These are phyloP conservation scores for Schizosaccharomyces versatilis DNA, from an alignment of 1,139 yeast species.

Conservation along the genomic window DNA sequence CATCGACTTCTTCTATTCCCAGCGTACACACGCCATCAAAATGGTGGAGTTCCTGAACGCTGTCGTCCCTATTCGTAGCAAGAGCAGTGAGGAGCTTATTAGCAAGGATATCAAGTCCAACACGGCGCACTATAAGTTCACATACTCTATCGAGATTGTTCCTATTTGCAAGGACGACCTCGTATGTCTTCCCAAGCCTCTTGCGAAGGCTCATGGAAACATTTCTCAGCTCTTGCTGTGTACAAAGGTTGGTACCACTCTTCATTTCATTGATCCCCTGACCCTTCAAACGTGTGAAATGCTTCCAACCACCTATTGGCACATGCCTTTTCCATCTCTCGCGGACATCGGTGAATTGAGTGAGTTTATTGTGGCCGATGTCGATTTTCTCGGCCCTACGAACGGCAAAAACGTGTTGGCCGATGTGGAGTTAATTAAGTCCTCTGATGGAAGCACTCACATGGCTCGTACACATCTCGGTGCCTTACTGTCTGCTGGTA, in stretches of 20 bases:
- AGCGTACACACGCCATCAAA: slow-evolving; percentile 74
- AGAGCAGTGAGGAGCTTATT: slow-evolving; percentile 76
- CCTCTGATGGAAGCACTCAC: slow-evolving; percentile 60
- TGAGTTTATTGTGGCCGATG: slow-evolving; percentile 83
- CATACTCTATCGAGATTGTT: slow-evolving; percentile 80
- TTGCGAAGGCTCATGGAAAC: slow-evolving; percentile 71
- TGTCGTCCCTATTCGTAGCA: slow-evolving; percentile 70
- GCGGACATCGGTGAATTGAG: slow-evolving; percentile 54
- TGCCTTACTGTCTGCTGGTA: slow-evolving; percentile 87
- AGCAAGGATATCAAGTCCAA: slow-evolving; percentile 87
- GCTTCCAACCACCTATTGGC: slow-evolving; percentile 60
- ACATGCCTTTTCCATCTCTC: slow-evolving; percentile 59
- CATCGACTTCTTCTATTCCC: slow-evolving; percentile 74
- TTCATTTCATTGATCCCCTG: slow-evolving; percentile 70
- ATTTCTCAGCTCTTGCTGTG: slow-evolving; percentile 60
- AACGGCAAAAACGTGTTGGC: slow-evolving; percentile 70
- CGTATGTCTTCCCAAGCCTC: slow-evolving; percentile 63
- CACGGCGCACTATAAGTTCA: slow-evolving; percentile 64
- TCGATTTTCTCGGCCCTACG: slow-evolving; percentile 74
- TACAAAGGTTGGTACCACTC: slow-evolving; percentile 52
- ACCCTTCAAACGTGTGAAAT: slow-evolving; percentile 68
- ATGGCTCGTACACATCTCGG: slow-evolving; percentile 81
- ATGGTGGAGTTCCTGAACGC: slow-evolving; percentile 77
- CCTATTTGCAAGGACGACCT: slow-evolving; percentile 96
- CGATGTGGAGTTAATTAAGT: slow-evolving; percentile 72